Base-by-base conservation (phyloP, 2,329 filamentous ascomycete genomes). In the Fusarium newnesense region DNA sequence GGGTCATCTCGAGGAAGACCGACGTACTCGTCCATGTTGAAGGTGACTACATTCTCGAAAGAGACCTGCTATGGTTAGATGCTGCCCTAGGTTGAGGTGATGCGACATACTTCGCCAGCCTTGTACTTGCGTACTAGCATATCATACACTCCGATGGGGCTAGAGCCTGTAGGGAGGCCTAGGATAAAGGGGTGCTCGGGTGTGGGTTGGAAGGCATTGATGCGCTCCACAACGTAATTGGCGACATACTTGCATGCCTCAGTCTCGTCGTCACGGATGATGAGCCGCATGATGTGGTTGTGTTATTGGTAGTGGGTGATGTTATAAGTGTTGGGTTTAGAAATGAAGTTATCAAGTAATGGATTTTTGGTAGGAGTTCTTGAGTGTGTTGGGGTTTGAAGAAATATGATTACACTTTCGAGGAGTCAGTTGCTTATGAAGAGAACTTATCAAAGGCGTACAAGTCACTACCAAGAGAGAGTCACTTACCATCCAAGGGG, bases 21-120 rank as follows among this genome's bases (percentile, higher is more conserved):
- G 74, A 96, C 93, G 79, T 97, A 97, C 84, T 97, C 94, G 83
- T 97, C 94, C 94, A 96, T 96, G 83, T 96, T 96, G 87, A 97
- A 97, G 32, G 94, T 97, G 79, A 96, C 89, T 78, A 97, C 93
- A 92, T 97, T 90, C 79, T 92, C 91, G 81, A 97, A 97, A 3
- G 94, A 96, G 78, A 97, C 91, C 79, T 94, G 80, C 75, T 78
- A 39, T 37, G 53, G 64, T 68, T 50, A 61, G 61, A 44, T 24
- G 8, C 15, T 13, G 28, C 34, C 58, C 6, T 37, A 53, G 42
- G 16, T 56, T 26, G 26, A 34, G 21, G 26, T 21, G 42, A 83
- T 28, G 57, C 16, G 18, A 70, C 83, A 67, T 80, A 87, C 86
- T 78, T 87, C 84, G 78, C 91, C 91, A 73, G 89, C 87, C 83